Conservation (phyloP, 2,329 filamentous ascomycete species). For the Ambrosiella xylebori region DNA sequence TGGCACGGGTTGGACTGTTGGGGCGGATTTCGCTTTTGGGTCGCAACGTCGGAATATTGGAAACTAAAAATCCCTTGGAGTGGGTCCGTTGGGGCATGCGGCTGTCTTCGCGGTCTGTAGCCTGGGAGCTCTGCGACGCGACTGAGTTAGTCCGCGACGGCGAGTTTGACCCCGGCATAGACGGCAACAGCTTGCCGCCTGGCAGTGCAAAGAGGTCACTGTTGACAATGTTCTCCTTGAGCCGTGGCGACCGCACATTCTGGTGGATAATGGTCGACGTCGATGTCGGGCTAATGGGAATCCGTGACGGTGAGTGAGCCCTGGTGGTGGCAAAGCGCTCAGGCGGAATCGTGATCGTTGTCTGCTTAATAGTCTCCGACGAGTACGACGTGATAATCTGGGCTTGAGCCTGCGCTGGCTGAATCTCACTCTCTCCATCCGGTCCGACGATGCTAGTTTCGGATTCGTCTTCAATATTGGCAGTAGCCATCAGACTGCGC, state of each 20-base stretch:
- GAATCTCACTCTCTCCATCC: background rate
- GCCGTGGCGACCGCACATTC: slow-evolving; percentile 23
- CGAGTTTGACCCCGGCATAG: slow-evolving; percentile 12
- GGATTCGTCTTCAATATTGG: slow-evolving; percentile 28
- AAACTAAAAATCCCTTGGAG: slow-evolving; percentile 33
- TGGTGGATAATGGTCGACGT: slow-evolving; percentile 9
- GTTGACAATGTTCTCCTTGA: slow-evolving; percentile 31
- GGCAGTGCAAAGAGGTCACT: slow-evolving; percentile 15
- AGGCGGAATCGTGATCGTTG: slow-evolving; percentile 10
- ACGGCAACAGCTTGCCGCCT: background rate
- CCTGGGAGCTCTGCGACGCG: slow-evolving; percentile 4
- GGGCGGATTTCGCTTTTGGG: slow-evolving; percentile 17
- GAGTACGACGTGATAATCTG: slow-evolving; percentile 11
- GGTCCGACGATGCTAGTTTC: slow-evolving; percentile 10
- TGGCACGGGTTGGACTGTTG: slow-evolving; percentile 22
- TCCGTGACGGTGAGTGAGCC: slow-evolving; percentile 29
- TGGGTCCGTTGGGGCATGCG: slow-evolving; percentile 19
- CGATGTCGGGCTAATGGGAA: slow-evolving; percentile 33
- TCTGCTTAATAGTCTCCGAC: slow-evolving; percentile 11
- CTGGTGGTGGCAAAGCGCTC: slow-evolving; percentile 15
- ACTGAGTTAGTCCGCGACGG: slow-evolving; percentile 13
- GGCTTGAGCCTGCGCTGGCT: slow-evolving; percentile 1
- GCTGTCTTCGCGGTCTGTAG: background rate
- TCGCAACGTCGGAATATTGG: slow-evolving; percentile 37
- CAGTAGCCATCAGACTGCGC: slow-evolving; percentile 46